phyloP scores from a whole-genome alignment of 2,329 filamentous ascomycete genomes.

The Verticillium nonalfalfae region DNA sequence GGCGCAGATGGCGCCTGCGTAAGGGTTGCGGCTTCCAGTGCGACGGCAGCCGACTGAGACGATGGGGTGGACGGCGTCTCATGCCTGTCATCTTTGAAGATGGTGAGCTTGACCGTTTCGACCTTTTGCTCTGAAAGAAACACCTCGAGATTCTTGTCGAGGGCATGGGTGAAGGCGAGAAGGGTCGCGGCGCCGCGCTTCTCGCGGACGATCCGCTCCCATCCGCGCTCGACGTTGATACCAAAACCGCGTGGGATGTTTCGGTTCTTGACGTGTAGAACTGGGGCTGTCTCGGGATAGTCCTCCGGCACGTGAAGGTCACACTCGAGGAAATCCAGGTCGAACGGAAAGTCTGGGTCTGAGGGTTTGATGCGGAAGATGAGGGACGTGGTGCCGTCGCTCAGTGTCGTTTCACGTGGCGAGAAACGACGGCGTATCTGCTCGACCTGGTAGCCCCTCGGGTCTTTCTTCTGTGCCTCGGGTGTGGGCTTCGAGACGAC shows the following conservation, averaged over 20 bases:
- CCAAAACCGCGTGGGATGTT: slow-evolving; percentile 66
- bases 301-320: slow-evolving; percentile 55
- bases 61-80: slow-evolving; percentile 17
- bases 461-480: slow-evolving; percentile 56
- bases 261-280: slow-evolving; percentile 59
- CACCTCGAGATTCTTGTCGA: slow-evolving; percentile 67
- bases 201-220: slow-evolving; percentile 55
- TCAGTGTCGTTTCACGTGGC: slow-evolving; percentile 34
- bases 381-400: slow-evolving; percentile 48
- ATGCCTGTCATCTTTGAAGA: slow-evolving; percentile 49
- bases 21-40: background rate
- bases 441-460: slow-evolving; percentile 66
- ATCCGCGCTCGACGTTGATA: slow-evolving; percentile 71
- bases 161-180: slow-evolving; percentile 57
- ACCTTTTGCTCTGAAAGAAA: slow-evolving; percentile 65
- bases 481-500: slow-evolving; percentile 62
- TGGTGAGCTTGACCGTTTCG: slow-evolving; percentile 65
- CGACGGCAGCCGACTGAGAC: background rate
- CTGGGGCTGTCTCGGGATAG: slow-evolving; percentile 55
- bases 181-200: slow-evolving; percentile 48
- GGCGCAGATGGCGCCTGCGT: background rate
- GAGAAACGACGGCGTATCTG: slow-evolving; percentile 65
- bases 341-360: slow-evolving; percentile 80
- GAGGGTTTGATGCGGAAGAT: slow-evolving; percentile 64
- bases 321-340: slow-evolving; percentile 63